These are phyloP conservation scores for Bifiguratus adelaidae DNA, from an alignment of 192 early-diverging fungal genomes.

Conservation along the genomic window DNA sequence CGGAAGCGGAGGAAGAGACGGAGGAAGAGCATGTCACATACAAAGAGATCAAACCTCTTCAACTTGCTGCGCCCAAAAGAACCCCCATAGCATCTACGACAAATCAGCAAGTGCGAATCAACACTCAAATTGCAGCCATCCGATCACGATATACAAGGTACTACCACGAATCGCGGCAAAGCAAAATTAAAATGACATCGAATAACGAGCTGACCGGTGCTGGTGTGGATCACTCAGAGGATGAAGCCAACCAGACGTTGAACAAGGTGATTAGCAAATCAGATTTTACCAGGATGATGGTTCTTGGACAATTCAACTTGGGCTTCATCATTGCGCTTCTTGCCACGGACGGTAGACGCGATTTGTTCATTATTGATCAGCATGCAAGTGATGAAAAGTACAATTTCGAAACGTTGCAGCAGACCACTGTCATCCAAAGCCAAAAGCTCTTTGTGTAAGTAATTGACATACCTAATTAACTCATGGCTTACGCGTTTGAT, in stretches of 20 bases:
- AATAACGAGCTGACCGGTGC: too few species aligned
- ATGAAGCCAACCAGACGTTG: slow-evolving; percentile 27
- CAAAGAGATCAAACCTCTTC: too few species aligned
- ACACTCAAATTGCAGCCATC: too few species aligned
- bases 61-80: too few species aligned
- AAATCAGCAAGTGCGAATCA: too few species aligned
- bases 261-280: slow-evolving; percentile 52
- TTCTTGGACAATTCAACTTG: slow-evolving; percentile 94
- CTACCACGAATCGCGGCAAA: too few species aligned
- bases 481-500: background rate
- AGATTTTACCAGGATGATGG: slow-evolving; percentile 76
- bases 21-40: too few species aligned
- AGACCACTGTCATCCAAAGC: slow-evolving; percentile 43
- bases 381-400: slow-evolving; percentile 97
- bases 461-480: background rate
- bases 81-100: too few species aligned
- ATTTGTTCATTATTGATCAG: slow-evolving; percentile 95
- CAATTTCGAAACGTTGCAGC: slow-evolving; percentile 83
- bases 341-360: slow-evolving; percentile 33
- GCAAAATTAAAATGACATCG: too few species aligned
- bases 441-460: slow-evolving; percentile 57
- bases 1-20: too few species aligned
- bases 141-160: too few species aligned
- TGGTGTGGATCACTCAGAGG: too few species aligned
- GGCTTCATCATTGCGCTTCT: slow-evolving; percentile 85